Percentiles rank a stretch among this genome's conserved stretches.
Conservation (phyloP, 1,284 basidiomycete species). For the Naganishia cerealis region DNA sequence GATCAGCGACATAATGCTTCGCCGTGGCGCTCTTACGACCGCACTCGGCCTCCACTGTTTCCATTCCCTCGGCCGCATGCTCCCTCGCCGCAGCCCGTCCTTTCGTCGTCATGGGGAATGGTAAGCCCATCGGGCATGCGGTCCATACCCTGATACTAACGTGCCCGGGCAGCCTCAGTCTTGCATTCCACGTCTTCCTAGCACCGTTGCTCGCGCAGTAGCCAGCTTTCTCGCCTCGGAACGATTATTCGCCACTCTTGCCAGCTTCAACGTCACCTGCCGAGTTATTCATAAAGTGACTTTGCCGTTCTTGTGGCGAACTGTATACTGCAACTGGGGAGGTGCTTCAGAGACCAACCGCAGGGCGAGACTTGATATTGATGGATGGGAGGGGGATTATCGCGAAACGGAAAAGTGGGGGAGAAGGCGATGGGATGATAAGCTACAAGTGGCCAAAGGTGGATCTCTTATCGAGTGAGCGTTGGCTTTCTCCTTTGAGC, state of each 20-base stretch:
- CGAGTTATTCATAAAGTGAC: conserved; percentile 5
- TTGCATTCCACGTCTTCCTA: background rate
- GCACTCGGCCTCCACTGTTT: too few relatives aligned
- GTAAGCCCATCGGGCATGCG: too few relatives aligned
- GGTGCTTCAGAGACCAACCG: background rate
- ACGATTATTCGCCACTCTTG: conserved; percentile 19
- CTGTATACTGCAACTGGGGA: conserved; percentile 18
- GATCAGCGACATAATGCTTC: background rate
- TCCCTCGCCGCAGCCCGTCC: too few relatives aligned
- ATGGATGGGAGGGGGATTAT: background rate
- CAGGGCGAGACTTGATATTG: background rate
- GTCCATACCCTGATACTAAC: background rate
- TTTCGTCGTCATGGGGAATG: too few relatives aligned
- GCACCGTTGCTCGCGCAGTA: conserved; percentile 1
- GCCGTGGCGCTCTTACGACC: too few relatives aligned
- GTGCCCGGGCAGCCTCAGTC: background rate
- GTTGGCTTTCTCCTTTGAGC: background rate
- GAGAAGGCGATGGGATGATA: conserved; percentile 8
- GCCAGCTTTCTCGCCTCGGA: conserved; percentile 6
- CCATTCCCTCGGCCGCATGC: too few relatives aligned
- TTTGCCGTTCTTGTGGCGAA: background rate
- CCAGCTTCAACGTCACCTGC: conserved; percentile 9
- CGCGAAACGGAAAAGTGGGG: background rate
- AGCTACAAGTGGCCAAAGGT: conserved; percentile 3
- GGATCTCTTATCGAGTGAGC: conserved; percentile 17